Evolutionary conservation across 2,329 filamentous ascomycete species (phyloP).

Genomic region (Dichotomopilus funicola): DNA sequence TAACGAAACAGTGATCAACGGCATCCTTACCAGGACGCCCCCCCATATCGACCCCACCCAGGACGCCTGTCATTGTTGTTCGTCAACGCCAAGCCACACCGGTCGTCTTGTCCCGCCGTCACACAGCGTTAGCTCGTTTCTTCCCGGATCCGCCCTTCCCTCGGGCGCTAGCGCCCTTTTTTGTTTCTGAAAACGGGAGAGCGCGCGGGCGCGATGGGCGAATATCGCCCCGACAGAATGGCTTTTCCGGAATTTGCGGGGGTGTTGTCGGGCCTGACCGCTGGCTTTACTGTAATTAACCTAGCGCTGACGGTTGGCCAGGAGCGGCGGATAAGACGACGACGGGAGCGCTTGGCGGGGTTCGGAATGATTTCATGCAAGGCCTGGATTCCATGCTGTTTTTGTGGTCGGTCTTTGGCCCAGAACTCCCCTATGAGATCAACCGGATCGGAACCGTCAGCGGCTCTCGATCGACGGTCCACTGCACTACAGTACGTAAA

Average conservation of each 20-base stretch:
- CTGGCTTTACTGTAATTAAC: too few species aligned
- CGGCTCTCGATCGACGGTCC: too few species aligned
- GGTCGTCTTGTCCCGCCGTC: conserved; percentile 5
- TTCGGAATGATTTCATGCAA: too few species aligned
- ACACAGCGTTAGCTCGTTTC: conserved; percentile 8
- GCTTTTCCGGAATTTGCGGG: neutral
- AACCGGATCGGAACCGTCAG: too few species aligned
- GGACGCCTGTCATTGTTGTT: neutral
- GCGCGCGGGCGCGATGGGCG: neutral
- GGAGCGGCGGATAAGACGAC: too few species aligned
- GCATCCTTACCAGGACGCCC: conserved; percentile 3
- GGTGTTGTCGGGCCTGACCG: too few species aligned
- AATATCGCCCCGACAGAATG: neutral
- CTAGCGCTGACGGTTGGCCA: too few species aligned
- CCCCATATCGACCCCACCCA: neutral
- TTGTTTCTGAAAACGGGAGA: neutral
- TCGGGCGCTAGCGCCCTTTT: neutral
- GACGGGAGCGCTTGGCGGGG: too few species aligned
- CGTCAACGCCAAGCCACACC: conserved; percentile 11
- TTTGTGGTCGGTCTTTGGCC: too few species aligned
- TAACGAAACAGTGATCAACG: conserved; percentile 15
- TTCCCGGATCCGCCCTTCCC: conserved; percentile 5
- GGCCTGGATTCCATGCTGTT: too few species aligned
- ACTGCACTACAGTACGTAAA: too few species aligned
- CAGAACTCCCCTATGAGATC: too few species aligned